phyloP scores from a whole-genome alignment of 2,329 filamentous ascomycete species.

The Elsinoe necatrix region DNA sequence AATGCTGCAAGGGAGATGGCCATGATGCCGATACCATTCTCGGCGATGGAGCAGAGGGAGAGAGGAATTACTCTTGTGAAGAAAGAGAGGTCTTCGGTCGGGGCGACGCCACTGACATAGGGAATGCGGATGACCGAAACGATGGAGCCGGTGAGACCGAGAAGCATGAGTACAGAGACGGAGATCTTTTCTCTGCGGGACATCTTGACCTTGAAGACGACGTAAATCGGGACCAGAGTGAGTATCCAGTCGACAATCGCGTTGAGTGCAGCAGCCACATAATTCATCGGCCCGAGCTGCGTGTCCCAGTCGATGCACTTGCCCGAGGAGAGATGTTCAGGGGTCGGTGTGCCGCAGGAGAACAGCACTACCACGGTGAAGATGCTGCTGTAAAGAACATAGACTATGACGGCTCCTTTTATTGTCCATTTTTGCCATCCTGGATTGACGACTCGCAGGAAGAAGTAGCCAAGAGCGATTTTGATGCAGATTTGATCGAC shows the following conservation, averaged over 20 bases:
- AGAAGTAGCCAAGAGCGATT: conserved; percentile 18
- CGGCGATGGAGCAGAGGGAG: conserved; percentile 15
- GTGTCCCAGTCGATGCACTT: conserved; percentile 17
- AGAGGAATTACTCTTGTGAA: conserved; percentile 13
- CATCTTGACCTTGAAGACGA: conserved; percentile 18
- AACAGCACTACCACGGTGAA: conserved; percentile 17
- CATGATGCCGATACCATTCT: conserved; percentile 17
- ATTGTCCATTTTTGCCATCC: conserved; percentile 17
- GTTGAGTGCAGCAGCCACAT: conserved; percentile 15
- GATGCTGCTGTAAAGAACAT: conserved; percentile 12
- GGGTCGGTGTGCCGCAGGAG: conserved; percentile 15
- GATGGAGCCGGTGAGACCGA: conserved; percentile 15
- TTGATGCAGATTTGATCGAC: conserved; percentile 18
- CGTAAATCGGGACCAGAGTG: conserved; percentile 8
- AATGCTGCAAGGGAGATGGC: conserved; percentile 15
- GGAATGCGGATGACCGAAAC: conserved; percentile 18
- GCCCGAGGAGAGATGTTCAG: conserved; percentile 8
- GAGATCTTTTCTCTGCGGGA: conserved; percentile 14
- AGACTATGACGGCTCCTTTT: conserved; percentile 12
- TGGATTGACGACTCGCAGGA: conserved; percentile 16
- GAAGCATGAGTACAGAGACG: conserved; percentile 13
- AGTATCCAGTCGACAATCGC: conserved; percentile 16
- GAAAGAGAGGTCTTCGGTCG: conserved; percentile 13
- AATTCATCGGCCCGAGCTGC: conserved; percentile 14
- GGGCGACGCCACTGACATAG: conserved; percentile 11